Evolutionary conservation across 345 rosid species (phyloP).

Genomic region (Balakata baccata): DNA sequence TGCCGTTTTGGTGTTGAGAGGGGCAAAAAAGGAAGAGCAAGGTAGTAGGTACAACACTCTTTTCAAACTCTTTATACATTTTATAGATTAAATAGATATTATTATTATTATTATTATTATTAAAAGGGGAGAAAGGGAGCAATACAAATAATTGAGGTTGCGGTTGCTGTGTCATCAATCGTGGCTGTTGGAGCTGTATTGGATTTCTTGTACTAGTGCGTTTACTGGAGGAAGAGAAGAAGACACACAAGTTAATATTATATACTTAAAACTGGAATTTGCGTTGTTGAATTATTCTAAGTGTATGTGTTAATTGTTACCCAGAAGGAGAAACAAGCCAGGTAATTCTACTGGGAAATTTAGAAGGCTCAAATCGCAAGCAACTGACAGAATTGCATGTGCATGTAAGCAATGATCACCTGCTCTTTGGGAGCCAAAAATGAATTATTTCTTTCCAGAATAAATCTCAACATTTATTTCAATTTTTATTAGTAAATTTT

Average conservation of each 20-base stretch:
- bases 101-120: background rate
- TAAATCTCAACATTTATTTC: no score
- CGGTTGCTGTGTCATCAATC: slow-evolving; percentile 10
- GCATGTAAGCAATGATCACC: slow-evolving; percentile 20
- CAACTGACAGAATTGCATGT: slow-evolving; percentile 8
- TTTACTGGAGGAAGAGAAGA: slow-evolving; percentile 27
- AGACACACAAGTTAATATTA: slow-evolving; percentile 21
- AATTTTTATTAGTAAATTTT: no score
- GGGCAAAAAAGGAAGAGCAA: no score
- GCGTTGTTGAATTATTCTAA: background rate
- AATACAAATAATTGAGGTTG: slow-evolving; percentile 23
- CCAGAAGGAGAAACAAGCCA: slow-evolving; percentile 26
- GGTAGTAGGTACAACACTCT: no score
- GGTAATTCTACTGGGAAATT: slow-evolving; percentile 23
- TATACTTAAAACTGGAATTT: background rate
- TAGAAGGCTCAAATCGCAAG: slow-evolving; percentile 8
- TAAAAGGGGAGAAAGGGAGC: slow-evolving; percentile 20
- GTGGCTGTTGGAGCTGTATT: slow-evolving; percentile 23
- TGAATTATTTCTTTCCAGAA: no score
- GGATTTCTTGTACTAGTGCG: slow-evolving; percentile 27
- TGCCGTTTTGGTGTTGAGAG: no score
- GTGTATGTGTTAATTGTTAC: background rate
- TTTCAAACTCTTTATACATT: no score
- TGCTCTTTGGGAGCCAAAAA: no score
- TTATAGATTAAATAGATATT: no score